Base-by-base conservation (phyloP, 2,329 filamentous ascomycete species). In the Cladosporium sp. region DNA sequence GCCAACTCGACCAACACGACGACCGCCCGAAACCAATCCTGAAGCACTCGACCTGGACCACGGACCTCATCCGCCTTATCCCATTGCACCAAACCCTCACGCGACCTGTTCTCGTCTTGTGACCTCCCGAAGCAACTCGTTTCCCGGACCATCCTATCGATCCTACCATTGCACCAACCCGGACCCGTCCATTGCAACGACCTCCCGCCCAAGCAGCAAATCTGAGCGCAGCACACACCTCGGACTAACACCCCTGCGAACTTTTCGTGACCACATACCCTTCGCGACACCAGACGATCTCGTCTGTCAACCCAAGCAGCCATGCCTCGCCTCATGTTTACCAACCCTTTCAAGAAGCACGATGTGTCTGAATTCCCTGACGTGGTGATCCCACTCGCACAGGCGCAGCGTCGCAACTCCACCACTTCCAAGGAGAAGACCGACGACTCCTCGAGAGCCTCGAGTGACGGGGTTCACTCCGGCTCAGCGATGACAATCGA, bases 401-500 rank as follows among this genome's bases (percentile, higher is more conserved):
- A 76, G 63, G 73, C 75, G 15, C 70, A 70, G 32, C 74, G 75
- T 55, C 74, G 74, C 59, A 62, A 66, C 45, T 70, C 71, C 24
- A 63, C 70, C 51, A 60, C 65, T 39, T 53, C 63, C 19, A 60
- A 62, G 48, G 58, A 66, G 49, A 66, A 68, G 44, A 64, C 69
- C 55, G 68, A 69, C 51, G 65, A 72, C 54, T 70, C 54, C 19
- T 51, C 58, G 50, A 74, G 44, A 62, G 67, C 20, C 65, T 69
- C 22, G 66, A 73, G 58, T 40, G 64, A 72, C 19, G 70, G 68
- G 35, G 68, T 71, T 39, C 74, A 76, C 44, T 77, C 71, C 58
- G 75, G 75, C 53, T 54, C 47, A 25, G 58, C 49, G 56, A 62
- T 69, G 56, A 90, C 86, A 39, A 77, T 93, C 56, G 87, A 90